Conservation (phyloP, 2,329 filamentous ascomycete genomes). For the Colletotrichum filicis region DNA sequence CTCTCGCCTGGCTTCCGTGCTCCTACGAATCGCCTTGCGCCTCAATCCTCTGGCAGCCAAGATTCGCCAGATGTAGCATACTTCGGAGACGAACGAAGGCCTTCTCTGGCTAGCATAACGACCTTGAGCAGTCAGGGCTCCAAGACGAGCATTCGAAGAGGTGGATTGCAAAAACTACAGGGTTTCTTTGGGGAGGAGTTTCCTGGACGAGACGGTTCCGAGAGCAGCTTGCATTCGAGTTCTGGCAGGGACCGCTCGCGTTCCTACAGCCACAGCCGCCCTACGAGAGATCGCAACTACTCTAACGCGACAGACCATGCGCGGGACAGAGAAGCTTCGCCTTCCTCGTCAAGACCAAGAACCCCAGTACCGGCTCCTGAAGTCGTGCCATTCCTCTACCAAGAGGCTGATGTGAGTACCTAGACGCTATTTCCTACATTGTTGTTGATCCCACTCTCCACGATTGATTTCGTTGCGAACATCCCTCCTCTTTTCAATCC, state of each 20-base stretch:
- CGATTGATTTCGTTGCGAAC: slow-evolving; percentile 17
- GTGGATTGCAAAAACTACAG: slow-evolving; percentile 84
- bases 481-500: slow-evolving; percentile 15
- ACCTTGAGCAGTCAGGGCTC: slow-evolving; percentile 89
- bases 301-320: slow-evolving; percentile 81
- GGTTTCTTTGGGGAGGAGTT: slow-evolving; percentile 95
- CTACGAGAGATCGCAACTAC: slow-evolving; percentile 79
- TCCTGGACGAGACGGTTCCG: slow-evolving; percentile 78
- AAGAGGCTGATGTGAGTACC: slow-evolving; percentile 78
- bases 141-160: slow-evolving; percentile 75
- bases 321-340: slow-evolving; percentile 72
- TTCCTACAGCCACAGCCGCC: slow-evolving; percentile 69
- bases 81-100: slow-evolving; percentile 79
- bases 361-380: slow-evolving; percentile 92
- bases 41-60: slow-evolving; percentile 58
- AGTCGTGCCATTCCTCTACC: slow-evolving; percentile 97
- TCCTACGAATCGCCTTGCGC: slow-evolving; percentile 37
- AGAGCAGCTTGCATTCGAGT: slow-evolving; percentile 69
- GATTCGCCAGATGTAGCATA: slow-evolving; percentile 72
- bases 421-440: slow-evolving; percentile 9
- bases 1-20: slow-evolving; percentile 76
- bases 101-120: slow-evolving; percentile 88
- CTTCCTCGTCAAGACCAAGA: slow-evolving; percentile 79
- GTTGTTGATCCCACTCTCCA: slow-evolving; percentile 34
- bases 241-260: slow-evolving; percentile 71